Conservation (phyloP, 345 rosid genomes). For the Rhizophora apiculata region DNA sequence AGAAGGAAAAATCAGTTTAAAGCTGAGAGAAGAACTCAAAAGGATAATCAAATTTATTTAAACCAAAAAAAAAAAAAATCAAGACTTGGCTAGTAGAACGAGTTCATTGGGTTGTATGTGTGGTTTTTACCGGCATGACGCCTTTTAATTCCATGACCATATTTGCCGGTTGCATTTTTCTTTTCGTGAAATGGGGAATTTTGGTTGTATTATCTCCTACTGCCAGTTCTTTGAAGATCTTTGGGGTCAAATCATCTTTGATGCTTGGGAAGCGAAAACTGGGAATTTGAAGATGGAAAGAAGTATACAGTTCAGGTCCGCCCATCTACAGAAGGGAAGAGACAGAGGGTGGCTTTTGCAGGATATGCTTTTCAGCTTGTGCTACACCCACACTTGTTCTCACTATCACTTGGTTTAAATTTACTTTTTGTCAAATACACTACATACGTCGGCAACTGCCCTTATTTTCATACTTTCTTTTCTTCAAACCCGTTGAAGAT, state of each 20-base stretch:
- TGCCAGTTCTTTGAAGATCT: slow-evolving; percentile 26
- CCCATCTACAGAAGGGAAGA: no score
- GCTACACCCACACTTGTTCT: slow-evolving; percentile 10
- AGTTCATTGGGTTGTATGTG: slow-evolving; percentile 17
- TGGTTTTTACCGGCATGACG: slow-evolving; percentile 1
- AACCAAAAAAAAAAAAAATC: neutral
- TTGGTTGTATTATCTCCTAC: slow-evolving; percentile 19
- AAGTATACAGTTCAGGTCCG: neutral
- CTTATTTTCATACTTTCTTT: slow-evolving; percentile 12
- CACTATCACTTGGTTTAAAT: neutral
- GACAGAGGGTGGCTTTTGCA: slow-evolving; percentile 5
- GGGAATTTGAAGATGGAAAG: slow-evolving; percentile 1
- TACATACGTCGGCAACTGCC: slow-evolving; percentile 9
- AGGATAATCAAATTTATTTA: neutral
- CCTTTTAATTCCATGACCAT: slow-evolving; percentile 1
- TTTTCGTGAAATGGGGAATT: slow-evolving; percentile 14
- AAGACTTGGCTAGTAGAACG: slow-evolving; percentile 20
- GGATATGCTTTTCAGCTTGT: slow-evolving; percentile 14
- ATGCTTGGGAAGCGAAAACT: slow-evolving; percentile 4
- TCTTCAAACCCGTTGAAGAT: slow-evolving; percentile 19
- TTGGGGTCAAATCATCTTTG: slow-evolving; percentile 19
- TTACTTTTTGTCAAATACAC: neutral
- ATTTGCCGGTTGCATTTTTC: slow-evolving; percentile 12
- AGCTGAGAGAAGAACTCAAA: neutral
- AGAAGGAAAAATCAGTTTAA: neutral